Base-by-base conservation (phyloP, 768 basidiomycete species). In the Mycena albidolilacea region DNA sequence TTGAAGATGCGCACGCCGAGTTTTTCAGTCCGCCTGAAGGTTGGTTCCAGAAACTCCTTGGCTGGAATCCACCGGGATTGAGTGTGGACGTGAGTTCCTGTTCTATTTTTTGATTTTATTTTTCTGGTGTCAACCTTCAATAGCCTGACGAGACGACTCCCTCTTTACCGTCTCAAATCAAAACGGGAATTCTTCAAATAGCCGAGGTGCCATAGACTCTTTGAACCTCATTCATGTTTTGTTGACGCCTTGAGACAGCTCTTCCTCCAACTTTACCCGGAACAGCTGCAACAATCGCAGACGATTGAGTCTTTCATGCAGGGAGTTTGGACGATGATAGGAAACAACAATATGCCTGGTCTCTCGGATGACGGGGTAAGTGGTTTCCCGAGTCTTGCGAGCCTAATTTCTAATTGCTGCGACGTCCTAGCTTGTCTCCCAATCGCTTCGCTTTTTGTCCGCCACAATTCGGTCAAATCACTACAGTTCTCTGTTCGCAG, bases 101-200 rank as follows among this genome's bases (percentile, higher is more conserved):
- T 37, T 62, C 12, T 39, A 23, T 35, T 68, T 23, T 48, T 14
- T 41, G 7, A 60, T 50, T 43, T 60, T 15, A 55, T 48, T 48
- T 63, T 14, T 60, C n/a, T 5, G 9, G 11, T 54, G 67, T 52
- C 48, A 72, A 14, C 57, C 48, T 66, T 66, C 37, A 72, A 30
- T 74, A 95, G 93, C 85, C 90, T 46, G 97, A 98, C 52, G 96
- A 97, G 68, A 85, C 90, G 5, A 91, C 89, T 0, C 94, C 97
- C 0, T 95, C 95, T 6, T 85, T 96, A n/a, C 87, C 95, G n/a
- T 93, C 97, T 44, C 91, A 92, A 83, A 90, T 98, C 76, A 95
- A 97, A 81, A 94, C 97, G 0, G 88, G 90, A 39, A 93, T 98
- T 61, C 90, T 98, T 54, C 97, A 98, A 82, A 94, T 97, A 64